Base-by-base conservation (phyloP, 2,329 filamentous ascomycete species). In the Trichophyton benhamiae region DNA sequence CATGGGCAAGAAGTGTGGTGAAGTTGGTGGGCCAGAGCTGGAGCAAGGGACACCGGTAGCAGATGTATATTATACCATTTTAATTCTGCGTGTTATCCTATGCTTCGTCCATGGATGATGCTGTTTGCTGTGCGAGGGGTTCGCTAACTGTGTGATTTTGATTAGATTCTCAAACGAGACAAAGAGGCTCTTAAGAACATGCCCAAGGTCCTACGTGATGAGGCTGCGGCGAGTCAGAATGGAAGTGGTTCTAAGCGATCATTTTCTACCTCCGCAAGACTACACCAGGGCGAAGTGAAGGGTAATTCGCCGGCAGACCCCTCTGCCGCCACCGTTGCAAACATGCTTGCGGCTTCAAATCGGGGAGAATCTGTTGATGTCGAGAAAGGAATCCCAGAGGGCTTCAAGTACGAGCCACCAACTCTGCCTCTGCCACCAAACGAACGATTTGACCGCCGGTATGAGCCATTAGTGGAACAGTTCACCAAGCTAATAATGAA, bases 401-500 rank as follows among this genome's bases (percentile, higher is more conserved):
- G 88, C n/a, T 80, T 89, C 72, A 95, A 92, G 71, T 96, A 90
- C 69, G 84, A 83, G 3, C 77, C 89, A 65, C 91, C 91, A 0
- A 77, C 79, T 41, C 76, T 86, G 61, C 84, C 87, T 5, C 78
- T 91, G 59, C 82, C 86, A 8, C 80, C 82, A 61, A 77, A 80
- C 30, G 75, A 80, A 62, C 81, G 89, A 75, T 77, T 92, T 68
- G 88, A 91, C 74, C 80, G 89, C 71, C 84, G 94, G 69, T 95
- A 97, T 72, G 88, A 96, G 71, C 84, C 89, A 1, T 81, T 96
- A 6, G 79, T 97, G 57, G 80, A 87, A 66, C 94, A 96, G 77
- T 81, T 97, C 68, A 96, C 91, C 17, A 91, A 91, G 72, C 80
- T 96, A 67, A 76, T 99, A 65, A 99, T 97, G 92, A 80, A 81